These are phyloP conservation scores for Inonotus hispidus DNA, from an alignment of 1,284 basidiomycete genomes.

Conservation along the genomic window DNA sequence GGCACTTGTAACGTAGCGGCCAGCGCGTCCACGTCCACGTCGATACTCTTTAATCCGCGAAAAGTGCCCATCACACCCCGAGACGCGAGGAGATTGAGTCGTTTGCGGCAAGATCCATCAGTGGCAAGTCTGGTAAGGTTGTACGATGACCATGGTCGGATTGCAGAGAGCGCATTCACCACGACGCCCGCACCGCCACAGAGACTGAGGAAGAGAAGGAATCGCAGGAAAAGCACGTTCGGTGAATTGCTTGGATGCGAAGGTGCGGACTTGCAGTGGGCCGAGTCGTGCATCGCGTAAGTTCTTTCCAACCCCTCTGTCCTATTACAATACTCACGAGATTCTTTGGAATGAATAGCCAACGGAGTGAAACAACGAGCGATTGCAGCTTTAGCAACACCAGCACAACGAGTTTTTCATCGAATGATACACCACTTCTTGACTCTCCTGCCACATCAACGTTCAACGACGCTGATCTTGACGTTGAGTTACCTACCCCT, in stretches of 20 bases:
- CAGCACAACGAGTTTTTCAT: conserved; percentile 26
- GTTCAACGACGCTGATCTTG: conserved; percentile 27
- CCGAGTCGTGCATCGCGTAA: conserved; percentile 64
- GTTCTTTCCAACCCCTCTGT: conserved; percentile 21
- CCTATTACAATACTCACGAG: not conserved
- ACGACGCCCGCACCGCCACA: conserved; percentile 47
- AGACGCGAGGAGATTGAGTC: conserved; percentile 47
- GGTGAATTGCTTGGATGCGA: conserved; percentile 56
- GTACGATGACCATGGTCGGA: conserved; percentile 65
- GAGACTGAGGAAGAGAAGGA: conserved; percentile 42
- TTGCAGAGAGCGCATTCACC: conserved; percentile 56
- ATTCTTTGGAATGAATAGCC: not conserved
- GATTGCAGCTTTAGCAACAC: conserved; percentile 20
- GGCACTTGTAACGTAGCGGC: conserved; percentile 11
- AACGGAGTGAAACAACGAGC: not conserved
- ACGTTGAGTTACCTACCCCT: not conserved
- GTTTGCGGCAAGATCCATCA: conserved; percentile 67
- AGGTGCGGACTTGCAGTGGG: conserved; percentile 71
- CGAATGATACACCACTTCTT: conserved; percentile 41
- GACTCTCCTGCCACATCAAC: conserved; percentile 38
- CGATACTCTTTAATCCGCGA: conserved; percentile 30
- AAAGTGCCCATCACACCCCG: conserved; percentile 39
- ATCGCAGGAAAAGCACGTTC: conserved; percentile 62
- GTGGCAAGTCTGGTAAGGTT: conserved; percentile 64
- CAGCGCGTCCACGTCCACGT: conserved; percentile 24